Base-by-base conservation (phyloP, 805 yeast species). In the Candida krabiensis region DNA sequence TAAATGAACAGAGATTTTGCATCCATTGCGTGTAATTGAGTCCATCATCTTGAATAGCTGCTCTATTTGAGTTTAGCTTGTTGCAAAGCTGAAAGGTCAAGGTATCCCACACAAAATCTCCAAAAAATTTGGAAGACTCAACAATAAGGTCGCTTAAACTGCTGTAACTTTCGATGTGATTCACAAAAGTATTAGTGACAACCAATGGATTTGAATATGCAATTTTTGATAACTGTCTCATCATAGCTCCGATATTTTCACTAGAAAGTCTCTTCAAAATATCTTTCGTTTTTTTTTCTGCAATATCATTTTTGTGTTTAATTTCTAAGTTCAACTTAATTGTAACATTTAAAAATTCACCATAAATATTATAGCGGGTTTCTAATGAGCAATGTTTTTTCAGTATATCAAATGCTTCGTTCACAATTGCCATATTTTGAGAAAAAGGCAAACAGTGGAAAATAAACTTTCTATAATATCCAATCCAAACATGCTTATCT, bases 81-180 rank as follows among this genome's bases (percentile, higher is more conserved):
- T 78, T 73, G 53, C 90, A 66, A 3, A 90, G 61, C 1, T 84
- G 88, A 52, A 78, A 80, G 4, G 90, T 82, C 21, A 91, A 61
- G 2, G 80, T 85, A 58, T 91, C 98, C 89, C 95, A 88, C 0
- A 89, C 88, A 52, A 83, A 82, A 4, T 66, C 73, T 35, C 81
- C 83, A 56, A 88, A 87, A 53, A 77, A 83, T 28, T 79, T 67
- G 0, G 96, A 88, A 5, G 93, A 77, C 32, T 83, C 83, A 8
- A 87, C 89, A 5, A 91, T 79, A 40, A 91, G 68, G 26, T 78
- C 80, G 30, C 83, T 84, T 46, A 91, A 74, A 55, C 91, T 91
- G 55, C 85, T 96, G 56, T 91, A 91, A 65, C 93, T 87, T 60
- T 91, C 98, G 46, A 91, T 79, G 55, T 88, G 96, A 31, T 79